A percentile compares a stretch with the other conserved stretches of the same genome.
Evolutionary conservation across 2,329 filamentous ascomycete species (phyloP).

Genomic region (Fusarium decemcellulare): DNA sequence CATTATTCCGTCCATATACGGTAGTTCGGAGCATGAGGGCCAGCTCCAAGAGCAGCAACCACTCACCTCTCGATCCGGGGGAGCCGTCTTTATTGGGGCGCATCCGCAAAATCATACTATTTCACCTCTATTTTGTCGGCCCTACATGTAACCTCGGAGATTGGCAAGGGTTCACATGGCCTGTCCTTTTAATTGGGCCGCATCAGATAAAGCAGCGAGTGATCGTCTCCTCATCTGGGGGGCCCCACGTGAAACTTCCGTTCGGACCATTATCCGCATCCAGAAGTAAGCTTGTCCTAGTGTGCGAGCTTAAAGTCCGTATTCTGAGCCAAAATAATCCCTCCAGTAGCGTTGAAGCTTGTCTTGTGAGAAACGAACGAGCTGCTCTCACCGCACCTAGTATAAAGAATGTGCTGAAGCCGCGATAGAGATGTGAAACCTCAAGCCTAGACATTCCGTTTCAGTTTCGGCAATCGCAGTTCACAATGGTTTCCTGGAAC

Average conservation of each 20-base stretch:
- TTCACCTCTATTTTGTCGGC: constrained; percentile 5
- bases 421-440: not conserved
- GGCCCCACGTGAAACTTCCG: constrained; percentile 7
- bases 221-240: constrained; percentile 8
- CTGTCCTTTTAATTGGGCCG: constrained; percentile 28
- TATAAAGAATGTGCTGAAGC: constrained; percentile 4
- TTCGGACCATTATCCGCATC: constrained; percentile 4
- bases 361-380: not conserved
- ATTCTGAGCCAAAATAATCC: constrained; percentile 8
- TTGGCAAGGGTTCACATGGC: not conserved
- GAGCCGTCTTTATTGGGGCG: constrained; percentile 24
- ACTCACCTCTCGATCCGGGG: not conserved
- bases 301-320: constrained; percentile 2
- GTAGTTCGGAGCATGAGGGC: not conserved
- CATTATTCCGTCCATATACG: constrained; percentile 3
- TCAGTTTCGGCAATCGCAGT: not conserved
- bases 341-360: constrained; percentile 3
- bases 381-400: not conserved
- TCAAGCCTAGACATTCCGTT: not conserved
- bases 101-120: constrained; percentile 5
- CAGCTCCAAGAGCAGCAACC: not conserved
- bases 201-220: constrained; percentile 5
- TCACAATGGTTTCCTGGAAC: constrained; percentile 34
- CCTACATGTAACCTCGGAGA: constrained; percentile 17
- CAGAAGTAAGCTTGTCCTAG: not conserved